These are phyloP conservation scores for Endocarpon pusillum DNA, from an alignment of 495 filamentous ascomycete genomes.

Conservation along the genomic window DNA sequence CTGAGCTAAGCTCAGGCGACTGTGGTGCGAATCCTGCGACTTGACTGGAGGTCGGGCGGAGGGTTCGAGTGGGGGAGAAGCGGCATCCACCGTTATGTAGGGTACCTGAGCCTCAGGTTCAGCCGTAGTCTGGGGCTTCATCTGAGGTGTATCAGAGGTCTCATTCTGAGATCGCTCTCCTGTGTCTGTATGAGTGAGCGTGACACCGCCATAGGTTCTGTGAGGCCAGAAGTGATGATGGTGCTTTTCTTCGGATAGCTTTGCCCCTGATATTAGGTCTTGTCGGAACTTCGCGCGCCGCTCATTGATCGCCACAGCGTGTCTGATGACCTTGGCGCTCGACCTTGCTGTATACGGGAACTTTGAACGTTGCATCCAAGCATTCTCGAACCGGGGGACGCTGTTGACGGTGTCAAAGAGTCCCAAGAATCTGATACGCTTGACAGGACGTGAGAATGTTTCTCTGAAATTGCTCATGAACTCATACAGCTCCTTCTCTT, in stretches of 20 bases:
- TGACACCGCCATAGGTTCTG: too few relatives aligned
- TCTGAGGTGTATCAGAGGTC: too few relatives aligned
- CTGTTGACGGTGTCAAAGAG: constrained; percentile 30
- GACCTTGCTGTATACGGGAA: constrained; percentile 3
- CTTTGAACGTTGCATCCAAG: constrained; percentile 4
- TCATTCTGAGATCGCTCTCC: too few relatives aligned
- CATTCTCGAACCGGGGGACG: constrained; percentile 17
- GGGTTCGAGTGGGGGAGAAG: too few relatives aligned
- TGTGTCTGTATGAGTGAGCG: too few relatives aligned
- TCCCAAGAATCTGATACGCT: constrained; percentile 39
- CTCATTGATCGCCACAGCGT: constrained; percentile 29
- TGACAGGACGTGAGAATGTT: constrained; percentile 64
- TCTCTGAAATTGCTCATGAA: constrained; percentile 76
- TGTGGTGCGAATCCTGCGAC: too few relatives aligned
- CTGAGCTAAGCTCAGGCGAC: too few relatives aligned
- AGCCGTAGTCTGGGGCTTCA: too few relatives aligned
- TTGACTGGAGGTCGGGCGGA: too few relatives aligned
- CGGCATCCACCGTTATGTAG: too few relatives aligned
- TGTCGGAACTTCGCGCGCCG: constrained; percentile 27
- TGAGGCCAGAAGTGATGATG: too few relatives aligned
- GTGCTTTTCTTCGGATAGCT: neutral
- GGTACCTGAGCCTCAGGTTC: too few relatives aligned
- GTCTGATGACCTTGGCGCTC: constrained; percentile 20
- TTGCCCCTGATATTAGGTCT: constrained; percentile 10
- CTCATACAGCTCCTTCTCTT: constrained; percentile 48